Evolutionary conservation across 345 rosid species (phyloP).

Genomic region (Populus ilicifolia): DNA sequence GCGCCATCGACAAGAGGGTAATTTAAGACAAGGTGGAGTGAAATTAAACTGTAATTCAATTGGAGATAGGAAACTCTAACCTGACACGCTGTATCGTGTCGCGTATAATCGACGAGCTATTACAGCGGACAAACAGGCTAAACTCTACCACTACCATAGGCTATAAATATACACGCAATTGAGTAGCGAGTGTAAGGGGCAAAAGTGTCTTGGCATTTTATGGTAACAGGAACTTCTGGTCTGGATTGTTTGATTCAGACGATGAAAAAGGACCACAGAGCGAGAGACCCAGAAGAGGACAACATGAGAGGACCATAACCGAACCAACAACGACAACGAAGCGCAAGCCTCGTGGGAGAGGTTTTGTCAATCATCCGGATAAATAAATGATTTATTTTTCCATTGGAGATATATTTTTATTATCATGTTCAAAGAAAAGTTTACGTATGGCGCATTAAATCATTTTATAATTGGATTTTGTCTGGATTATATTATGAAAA

Average conservation of each 20-base stretch:
- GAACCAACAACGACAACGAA: not conserved
- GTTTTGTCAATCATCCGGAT: too few relatives aligned
- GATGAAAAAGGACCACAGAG: not conserved
- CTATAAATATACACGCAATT: not conserved
- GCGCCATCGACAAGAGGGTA: too few relatives aligned
- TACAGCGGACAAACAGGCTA: not conserved
- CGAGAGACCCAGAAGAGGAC: not conserved
- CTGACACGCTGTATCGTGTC: not conserved
- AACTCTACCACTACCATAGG: slow-evolving; percentile 15
- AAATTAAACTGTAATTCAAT: too few relatives aligned
- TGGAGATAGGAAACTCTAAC: not conserved
- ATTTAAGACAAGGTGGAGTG: too few relatives aligned
- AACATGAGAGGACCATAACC: not conserved
- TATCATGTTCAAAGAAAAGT: too few relatives aligned
- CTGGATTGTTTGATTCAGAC: slow-evolving; percentile 17
- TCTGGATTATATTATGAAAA: too few relatives aligned
- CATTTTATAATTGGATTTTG: too few relatives aligned
- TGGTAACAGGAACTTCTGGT: slow-evolving; percentile 8
- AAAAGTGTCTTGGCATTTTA: not conserved
- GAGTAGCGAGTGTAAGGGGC: slow-evolving; percentile 1
- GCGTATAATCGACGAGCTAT: not conserved
- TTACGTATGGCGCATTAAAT: too few relatives aligned
- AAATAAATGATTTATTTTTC: too few relatives aligned
- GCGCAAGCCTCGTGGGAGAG: not conserved
- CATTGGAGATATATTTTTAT: too few relatives aligned